Percentiles rank a stretch among this genome's conserved stretches.
These are phyloP conservation scores for Gillenia trifoliata DNA, from an alignment of 306 rosid genomes.

Conservation along the genomic window DNA sequence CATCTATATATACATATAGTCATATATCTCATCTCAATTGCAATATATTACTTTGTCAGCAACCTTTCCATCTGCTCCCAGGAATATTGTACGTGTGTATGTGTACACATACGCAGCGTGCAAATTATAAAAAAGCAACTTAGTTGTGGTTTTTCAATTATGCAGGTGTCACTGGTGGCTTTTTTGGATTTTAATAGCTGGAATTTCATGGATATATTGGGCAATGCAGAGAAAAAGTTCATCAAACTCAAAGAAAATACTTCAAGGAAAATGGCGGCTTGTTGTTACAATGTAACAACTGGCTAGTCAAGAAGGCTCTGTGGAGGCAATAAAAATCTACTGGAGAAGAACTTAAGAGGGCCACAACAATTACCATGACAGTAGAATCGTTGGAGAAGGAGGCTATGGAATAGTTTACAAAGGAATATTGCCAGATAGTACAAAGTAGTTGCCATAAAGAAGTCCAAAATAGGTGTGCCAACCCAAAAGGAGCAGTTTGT, in stretches of 20 bases:
- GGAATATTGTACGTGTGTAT: no score
- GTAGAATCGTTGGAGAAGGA: constrained; percentile 2
- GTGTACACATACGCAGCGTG: background rate
- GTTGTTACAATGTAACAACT: background rate
- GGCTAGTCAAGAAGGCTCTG: background rate
- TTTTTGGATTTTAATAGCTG: background rate
- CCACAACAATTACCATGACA: constrained; percentile 6
- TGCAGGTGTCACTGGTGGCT: background rate
- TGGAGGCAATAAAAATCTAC: background rate
- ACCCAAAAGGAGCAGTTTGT: background rate
- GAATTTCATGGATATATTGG: background rate
- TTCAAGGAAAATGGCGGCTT: constrained; percentile 7
- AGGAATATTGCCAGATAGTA: background rate
- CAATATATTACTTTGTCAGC: background rate
- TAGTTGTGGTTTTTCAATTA: background rate
- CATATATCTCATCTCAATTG: background rate
- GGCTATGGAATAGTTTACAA: constrained; percentile 3
- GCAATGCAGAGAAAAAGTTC: background rate
- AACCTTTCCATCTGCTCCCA: background rate
- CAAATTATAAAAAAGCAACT: background rate
- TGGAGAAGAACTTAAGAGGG: background rate
- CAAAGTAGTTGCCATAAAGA: constrained; percentile 3
- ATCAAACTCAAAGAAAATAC: background rate
- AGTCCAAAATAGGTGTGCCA: background rate
- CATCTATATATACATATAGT: background rate